Evolutionary conservation across 148 eudicot species (phyloP).

Genomic region (Rhododendron henanense): DNA sequence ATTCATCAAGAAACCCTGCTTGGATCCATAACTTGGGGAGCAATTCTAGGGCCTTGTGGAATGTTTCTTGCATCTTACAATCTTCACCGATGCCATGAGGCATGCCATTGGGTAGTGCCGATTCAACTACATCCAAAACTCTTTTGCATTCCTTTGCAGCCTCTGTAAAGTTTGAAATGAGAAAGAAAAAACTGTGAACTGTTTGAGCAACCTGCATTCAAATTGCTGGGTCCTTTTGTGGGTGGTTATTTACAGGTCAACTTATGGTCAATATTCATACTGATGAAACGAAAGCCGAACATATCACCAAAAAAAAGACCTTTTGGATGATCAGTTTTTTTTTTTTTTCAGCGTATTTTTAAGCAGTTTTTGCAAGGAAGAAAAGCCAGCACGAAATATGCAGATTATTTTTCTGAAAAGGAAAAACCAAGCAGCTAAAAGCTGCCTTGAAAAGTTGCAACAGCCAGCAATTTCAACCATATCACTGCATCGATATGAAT

Average conservation of each 20-base stretch:
- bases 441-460: not conserved
- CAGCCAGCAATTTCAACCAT: not conserved
- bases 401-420: not conserved
- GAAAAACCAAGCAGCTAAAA: not conserved
- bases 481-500: not conserved
- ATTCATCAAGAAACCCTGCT: slow-evolving; percentile 69
- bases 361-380: not conserved
- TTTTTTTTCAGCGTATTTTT: too few species aligned
- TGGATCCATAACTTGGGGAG: slow-evolving; percentile 85
- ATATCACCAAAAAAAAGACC: not conserved
- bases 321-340: not conserved
- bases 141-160: slow-evolving; percentile 81
- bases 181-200: slow-evolving; percentile 1
- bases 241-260: not conserved
- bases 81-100: slow-evolving; percentile 46
- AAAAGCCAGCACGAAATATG: not conserved
- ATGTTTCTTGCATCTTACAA: slow-evolving; percentile 68
- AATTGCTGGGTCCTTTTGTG: not conserved
- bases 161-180: slow-evolving; percentile 32
- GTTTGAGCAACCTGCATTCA: not conserved
- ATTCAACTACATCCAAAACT: slow-evolving; percentile 71
- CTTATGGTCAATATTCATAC: not conserved
- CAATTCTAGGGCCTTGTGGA: slow-evolving; percentile 82
- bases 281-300: not conserved
- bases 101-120: slow-evolving; percentile 83